These are phyloP conservation scores for Psilocybe subaeruginosa DNA, from an alignment of 768 basidiomycete genomes.

Conservation along the genomic window DNA sequence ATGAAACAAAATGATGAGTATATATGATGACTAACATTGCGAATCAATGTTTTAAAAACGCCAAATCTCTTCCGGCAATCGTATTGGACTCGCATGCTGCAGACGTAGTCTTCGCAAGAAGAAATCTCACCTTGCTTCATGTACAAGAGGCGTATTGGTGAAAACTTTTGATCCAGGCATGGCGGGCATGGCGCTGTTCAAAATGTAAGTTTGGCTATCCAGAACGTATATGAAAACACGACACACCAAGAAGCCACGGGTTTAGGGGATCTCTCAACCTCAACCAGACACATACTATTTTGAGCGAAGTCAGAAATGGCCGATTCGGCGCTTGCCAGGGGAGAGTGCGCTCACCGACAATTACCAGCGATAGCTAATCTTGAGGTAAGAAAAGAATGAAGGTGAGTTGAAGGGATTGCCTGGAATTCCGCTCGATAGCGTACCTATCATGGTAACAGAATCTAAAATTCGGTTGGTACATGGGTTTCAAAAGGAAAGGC, in stretches of 20 bases:
- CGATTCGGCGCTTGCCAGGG: not conserved
- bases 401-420: not conserved
- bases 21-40: not conserved
- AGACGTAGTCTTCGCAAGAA: too few relatives aligned
- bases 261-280: conserved; percentile 94
- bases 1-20: conserved; percentile 3
- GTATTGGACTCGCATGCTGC: too few relatives aligned
- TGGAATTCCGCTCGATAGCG: conserved; percentile 15
- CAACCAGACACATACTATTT: conserved; percentile 94
- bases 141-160: conserved; percentile 90
- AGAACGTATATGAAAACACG: not conserved
- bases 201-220: not conserved
- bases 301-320: conserved; percentile 3
- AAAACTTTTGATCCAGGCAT: conserved; percentile 93
- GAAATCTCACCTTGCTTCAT: conserved; percentile 71
- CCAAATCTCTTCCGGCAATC: too few relatives aligned
- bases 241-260: conserved; percentile 89
- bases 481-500: conserved; percentile 8
- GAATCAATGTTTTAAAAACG: too few relatives aligned
- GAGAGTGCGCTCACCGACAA: conserved; percentile 71
- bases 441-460: conserved; percentile 89
- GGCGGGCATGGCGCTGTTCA: conserved; percentile 89
- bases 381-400: conserved; percentile 4
- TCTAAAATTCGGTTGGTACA: conserved; percentile 38
- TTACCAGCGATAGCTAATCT: conserved; percentile 97